These are phyloP conservation scores for Protomyces inouyei DNA, from an alignment of 1,139 yeast genomes.

Conservation along the genomic window DNA sequence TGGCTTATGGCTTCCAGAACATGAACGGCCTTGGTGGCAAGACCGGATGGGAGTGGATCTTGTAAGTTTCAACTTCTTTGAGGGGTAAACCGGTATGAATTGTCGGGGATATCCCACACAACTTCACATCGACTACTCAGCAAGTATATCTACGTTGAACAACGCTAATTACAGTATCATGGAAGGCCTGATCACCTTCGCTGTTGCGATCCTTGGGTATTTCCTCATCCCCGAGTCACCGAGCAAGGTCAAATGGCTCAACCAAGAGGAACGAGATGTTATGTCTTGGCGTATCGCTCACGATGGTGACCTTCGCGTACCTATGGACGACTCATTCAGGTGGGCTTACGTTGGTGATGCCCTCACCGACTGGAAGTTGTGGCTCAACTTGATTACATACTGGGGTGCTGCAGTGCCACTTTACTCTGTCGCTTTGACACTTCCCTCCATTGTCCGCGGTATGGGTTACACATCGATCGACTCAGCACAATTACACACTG, in stretches of 20 bases:
- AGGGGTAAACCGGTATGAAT: too few relatives aligned
- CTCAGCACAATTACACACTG: conserved; percentile 37
- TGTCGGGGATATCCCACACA: too few relatives aligned
- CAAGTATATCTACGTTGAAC: too few relatives aligned
- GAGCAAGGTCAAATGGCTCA: conserved; percentile 51
- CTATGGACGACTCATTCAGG: background rate
- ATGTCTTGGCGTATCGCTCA: conserved; percentile 19
- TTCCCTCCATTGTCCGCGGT: conserved; percentile 39
- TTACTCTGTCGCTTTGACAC: conserved; percentile 36
- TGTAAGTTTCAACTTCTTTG: background rate
- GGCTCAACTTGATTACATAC: background rate
- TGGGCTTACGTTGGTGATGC: conserved; percentile 27
- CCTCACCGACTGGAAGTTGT: conserved; percentile 13
- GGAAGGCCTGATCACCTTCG: conserved; percentile 67
- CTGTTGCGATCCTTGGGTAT: conserved; percentile 56
- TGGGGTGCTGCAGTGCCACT: conserved; percentile 27
- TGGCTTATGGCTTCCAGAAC: conserved; percentile 43
- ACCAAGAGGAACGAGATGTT: conserved; percentile 39
- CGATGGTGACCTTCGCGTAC: conserved; percentile 1
- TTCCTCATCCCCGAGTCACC: conserved; percentile 72
- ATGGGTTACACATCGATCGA: conserved; percentile 37
- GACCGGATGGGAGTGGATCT: conserved; percentile 49
- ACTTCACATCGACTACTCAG: too few relatives aligned
- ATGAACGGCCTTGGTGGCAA: conserved; percentile 46
- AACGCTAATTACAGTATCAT: conserved; percentile 44